Conservation (phyloP, 1,284 basidiomycete genomes). For the Ceratobasidium sp. region DNA sequence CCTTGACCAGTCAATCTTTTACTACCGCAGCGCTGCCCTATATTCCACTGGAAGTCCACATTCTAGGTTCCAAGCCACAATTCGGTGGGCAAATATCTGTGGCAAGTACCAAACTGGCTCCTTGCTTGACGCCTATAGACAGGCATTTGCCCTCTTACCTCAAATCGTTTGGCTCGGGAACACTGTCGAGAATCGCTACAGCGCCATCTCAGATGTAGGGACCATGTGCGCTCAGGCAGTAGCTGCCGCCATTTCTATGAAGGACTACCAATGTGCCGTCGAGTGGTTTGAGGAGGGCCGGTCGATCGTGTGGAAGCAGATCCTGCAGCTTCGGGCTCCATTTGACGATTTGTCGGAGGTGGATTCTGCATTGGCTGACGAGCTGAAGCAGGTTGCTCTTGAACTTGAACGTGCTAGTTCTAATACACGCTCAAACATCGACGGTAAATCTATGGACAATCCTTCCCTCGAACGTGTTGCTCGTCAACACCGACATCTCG, state of each 20-base stretch:
- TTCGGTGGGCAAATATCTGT: background rate
- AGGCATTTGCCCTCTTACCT: conserved; percentile 8
- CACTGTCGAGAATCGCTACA: background rate
- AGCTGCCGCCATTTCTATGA: background rate
- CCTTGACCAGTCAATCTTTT: background rate
- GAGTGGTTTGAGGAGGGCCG: conserved; percentile 21
- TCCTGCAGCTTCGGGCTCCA: background rate
- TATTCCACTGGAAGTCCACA: background rate
- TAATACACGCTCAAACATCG: background rate
- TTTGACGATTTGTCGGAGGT: background rate
- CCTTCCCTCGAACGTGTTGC: background rate
- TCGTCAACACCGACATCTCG: conserved; percentile 3
- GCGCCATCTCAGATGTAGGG: background rate
- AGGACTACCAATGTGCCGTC: background rate
- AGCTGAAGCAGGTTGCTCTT: background rate
- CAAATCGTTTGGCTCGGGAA: background rate
- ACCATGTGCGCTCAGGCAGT: background rate
- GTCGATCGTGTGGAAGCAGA: conserved; percentile 20
- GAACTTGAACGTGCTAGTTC: background rate
- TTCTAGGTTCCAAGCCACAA: background rate
- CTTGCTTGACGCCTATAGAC: background rate
- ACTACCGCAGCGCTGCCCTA: background rate
- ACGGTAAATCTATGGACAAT: too few species aligned
- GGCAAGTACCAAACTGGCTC: background rate
- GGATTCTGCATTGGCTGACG: background rate